phyloP scores from a whole-genome alignment of 345 rosid species.

The Brassica carinata region DNA sequence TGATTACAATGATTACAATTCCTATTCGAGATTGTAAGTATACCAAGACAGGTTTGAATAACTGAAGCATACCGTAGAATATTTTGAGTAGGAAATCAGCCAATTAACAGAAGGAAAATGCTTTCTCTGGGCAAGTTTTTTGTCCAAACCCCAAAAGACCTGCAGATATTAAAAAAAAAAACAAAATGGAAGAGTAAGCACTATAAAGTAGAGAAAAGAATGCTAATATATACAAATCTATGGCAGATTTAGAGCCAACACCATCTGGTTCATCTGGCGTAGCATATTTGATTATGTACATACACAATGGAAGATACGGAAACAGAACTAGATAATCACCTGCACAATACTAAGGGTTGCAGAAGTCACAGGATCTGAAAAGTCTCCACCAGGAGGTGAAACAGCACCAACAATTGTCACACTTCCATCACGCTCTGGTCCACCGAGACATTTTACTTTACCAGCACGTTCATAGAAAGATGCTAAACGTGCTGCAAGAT shows the following conservation, averaged over 20 bases:
- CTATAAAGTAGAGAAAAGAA: not conserved
- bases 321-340: conserved; percentile 48
- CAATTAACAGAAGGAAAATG: conserved; percentile 99
- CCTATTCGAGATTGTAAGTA: too few species aligned
- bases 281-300: not conserved
- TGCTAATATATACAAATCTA: not conserved
- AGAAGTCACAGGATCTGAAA: conserved; percentile 99
- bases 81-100: conserved; percentile 99
- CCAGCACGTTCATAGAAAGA: conserved; percentile 99
- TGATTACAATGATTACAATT: too few species aligned
- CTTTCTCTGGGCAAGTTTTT: conserved; percentile 99
- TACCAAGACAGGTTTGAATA: too few species aligned
- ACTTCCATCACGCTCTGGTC: conserved; percentile 97
- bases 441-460: conserved; percentile 97
- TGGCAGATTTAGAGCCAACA: conserved; percentile 7
- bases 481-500: conserved; percentile 97
- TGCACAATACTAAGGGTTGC: conserved; percentile 99
- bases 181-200: conserved; percentile 23
- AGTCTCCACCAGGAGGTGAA: conserved; percentile 99
- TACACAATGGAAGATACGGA: not conserved
- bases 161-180: conserved; percentile 40
- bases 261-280: conserved; percentile 11
- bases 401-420: conserved; percentile 99
- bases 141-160: conserved; percentile 99
- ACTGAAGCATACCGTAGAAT: conserved; percentile 66